A percentile compares a stretch with the other conserved stretches of the same genome.
phyloP scores from a whole-genome alignment of 208 protist species.

The Crithidia bombi region DNA sequence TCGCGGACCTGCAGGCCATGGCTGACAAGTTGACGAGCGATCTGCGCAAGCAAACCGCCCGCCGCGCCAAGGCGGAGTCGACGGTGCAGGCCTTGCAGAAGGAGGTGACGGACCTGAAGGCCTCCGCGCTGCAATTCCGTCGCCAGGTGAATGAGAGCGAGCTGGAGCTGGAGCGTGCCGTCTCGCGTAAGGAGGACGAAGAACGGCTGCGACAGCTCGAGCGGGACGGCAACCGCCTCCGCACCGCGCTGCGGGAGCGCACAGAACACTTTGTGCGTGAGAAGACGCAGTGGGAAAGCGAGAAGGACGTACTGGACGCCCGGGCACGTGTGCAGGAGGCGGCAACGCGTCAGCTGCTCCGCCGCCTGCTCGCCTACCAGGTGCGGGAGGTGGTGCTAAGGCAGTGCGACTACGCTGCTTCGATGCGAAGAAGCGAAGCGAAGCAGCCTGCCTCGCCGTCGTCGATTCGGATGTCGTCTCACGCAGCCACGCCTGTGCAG shows the following conservation, averaged over 20 bases:
- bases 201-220: slow-evolving; percentile 43
- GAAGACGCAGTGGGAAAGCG: slow-evolving; percentile 23
- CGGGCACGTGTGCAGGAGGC: slow-evolving; percentile 34
- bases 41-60: slow-evolving; percentile 18
- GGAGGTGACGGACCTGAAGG: slow-evolving; percentile 53
- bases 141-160: slow-evolving; percentile 72
- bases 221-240: slow-evolving; percentile 54
- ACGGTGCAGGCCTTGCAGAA: slow-evolving; percentile 23
- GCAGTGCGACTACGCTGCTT: slow-evolving; percentile 21
- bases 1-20: slow-evolving; percentile 40
- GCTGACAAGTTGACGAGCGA: slow-evolving; percentile 32
- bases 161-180: slow-evolving; percentile 50
- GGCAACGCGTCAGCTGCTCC: slow-evolving; percentile 38
- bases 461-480: not conserved
- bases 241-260: slow-evolving; percentile 48
- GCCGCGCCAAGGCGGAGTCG: slow-evolving; percentile 29
- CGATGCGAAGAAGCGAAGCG: not conserved
- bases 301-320: slow-evolving; percentile 7
- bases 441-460: not conserved
- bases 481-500: not conserved
- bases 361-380: slow-evolving; percentile 28
- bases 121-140: slow-evolving; percentile 44
- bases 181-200: slow-evolving; percentile 39
- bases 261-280: slow-evolving; percentile 27
- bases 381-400: slow-evolving; percentile 23